Conservation (phyloP, 1,284 basidiomycete species). For the Lignosus rhinocerotis region DNA sequence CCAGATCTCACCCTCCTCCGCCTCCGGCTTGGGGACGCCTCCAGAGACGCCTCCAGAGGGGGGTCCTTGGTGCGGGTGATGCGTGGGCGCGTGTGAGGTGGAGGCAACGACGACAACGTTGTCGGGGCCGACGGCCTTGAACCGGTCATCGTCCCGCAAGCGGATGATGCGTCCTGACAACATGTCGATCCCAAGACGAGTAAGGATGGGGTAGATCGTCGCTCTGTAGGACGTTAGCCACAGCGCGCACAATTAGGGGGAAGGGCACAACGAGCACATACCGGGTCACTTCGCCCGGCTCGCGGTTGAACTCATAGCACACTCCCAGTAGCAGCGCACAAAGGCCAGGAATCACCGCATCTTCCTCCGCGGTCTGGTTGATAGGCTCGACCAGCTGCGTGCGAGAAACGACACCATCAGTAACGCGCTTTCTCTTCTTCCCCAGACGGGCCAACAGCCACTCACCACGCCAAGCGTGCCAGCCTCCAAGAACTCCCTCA, state of each 20-base stretch:
- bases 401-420: neutral
- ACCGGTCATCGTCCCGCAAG: slow-evolving; percentile 88
- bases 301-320: slow-evolving; percentile 93
- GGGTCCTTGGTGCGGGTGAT: slow-evolving; percentile 28
- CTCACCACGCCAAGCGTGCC: slow-evolving; percentile 89
- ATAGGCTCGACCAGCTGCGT: slow-evolving; percentile 88
- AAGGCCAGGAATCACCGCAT: slow-evolving; percentile 87
- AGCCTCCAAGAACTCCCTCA: slow-evolving; percentile 88
- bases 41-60: slow-evolving; percentile 34
- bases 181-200: slow-evolving; percentile 82
- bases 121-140: slow-evolving; percentile 88
- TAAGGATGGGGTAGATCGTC: slow-evolving; percentile 87
- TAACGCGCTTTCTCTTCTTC: too few species aligned
- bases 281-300: slow-evolving; percentile 90
- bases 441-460: too few species aligned
- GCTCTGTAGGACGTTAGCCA: slow-evolving; percentile 46
- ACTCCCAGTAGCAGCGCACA: slow-evolving; percentile 92
- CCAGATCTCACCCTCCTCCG: slow-evolving; percentile 85
- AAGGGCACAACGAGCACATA: slow-evolving; percentile 29
- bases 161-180: slow-evolving; percentile 87
- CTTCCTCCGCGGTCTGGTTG: slow-evolving; percentile 85
- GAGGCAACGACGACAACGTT: slow-evolving; percentile 57
- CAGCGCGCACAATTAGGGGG: neutral
- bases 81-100: slow-evolving; percentile 29
- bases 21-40: slow-evolving; percentile 33